These are phyloP conservation scores for Phytophthora meadii DNA, from an alignment of 352 stramenopile species.

Conservation along the genomic window DNA sequence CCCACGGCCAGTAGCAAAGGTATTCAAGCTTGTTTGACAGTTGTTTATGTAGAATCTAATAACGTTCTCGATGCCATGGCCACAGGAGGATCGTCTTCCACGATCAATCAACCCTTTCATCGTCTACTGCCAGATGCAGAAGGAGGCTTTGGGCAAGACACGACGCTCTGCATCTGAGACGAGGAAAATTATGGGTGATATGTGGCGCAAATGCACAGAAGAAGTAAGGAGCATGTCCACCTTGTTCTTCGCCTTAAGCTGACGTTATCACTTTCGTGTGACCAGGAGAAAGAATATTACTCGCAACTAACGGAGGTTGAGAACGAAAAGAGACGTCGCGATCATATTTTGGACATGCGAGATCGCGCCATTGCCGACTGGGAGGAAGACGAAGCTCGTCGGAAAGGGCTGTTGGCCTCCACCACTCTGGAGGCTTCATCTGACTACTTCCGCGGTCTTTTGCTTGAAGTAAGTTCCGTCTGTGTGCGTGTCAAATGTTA, in stretches of 20 bases:
- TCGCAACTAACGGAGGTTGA: constrained; percentile 75
- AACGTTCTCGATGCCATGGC: neutral
- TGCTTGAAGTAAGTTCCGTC: constrained; percentile 60
- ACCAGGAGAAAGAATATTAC: constrained; percentile 81
- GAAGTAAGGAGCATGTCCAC: constrained; percentile 44
- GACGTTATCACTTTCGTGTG: constrained; percentile 2
- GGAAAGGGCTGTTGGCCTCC: constrained; percentile 63
- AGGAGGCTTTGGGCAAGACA: constrained; percentile 62
- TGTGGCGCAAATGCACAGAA: constrained; percentile 84
- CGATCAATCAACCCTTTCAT: constrained; percentile 86
- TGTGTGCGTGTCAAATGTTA: constrained; percentile 4
- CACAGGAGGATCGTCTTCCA: constrained; percentile 61
- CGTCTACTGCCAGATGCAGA: constrained; percentile 84
- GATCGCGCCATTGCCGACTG: constrained; percentile 77
- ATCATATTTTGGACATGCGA: constrained; percentile 72
- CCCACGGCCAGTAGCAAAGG: constrained; percentile 38
- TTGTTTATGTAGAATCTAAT: constrained; percentile 3
- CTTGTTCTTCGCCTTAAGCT: neutral
- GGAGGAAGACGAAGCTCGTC: constrained; percentile 79
- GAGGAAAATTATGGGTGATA: constrained; percentile 83
- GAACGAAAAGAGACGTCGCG: constrained; percentile 81
- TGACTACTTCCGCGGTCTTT: constrained; percentile 69
- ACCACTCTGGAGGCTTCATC: constrained; percentile 60
- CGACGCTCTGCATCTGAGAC: constrained; percentile 73
- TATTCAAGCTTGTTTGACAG: neutral